Percentiles rank a stretch among this genome's conserved stretches.
These are phyloP conservation scores for Gossypium bickii DNA, from an alignment of 345 rosid genomes.

Conservation along the genomic window DNA sequence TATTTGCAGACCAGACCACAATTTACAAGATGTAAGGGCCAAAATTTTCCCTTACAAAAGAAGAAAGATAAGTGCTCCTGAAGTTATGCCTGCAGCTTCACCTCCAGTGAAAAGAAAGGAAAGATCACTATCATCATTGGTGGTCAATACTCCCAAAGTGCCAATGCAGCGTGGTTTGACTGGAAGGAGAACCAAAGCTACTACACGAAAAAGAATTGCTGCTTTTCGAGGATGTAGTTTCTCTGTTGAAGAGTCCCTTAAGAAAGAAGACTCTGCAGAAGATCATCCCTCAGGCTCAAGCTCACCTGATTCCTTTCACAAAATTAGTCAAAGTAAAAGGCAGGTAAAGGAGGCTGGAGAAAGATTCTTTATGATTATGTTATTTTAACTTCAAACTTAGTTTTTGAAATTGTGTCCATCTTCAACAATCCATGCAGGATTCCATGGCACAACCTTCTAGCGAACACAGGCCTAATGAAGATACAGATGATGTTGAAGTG, in stretches of 20 bases:
- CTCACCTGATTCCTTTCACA: slow-evolving; percentile 43
- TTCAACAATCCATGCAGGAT: slow-evolving; percentile 33
- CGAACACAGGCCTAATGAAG: slow-evolving; percentile 22
- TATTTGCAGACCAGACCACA: slow-evolving; percentile 66
- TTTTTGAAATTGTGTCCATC: background rate
- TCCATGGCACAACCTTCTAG: slow-evolving; percentile 34
- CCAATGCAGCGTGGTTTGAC: slow-evolving; percentile 46
- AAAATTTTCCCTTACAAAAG: slow-evolving; percentile 62
- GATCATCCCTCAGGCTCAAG: slow-evolving; percentile 40
- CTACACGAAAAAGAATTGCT: slow-evolving; percentile 39
- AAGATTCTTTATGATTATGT: slow-evolving; percentile 1
- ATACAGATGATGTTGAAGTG: slow-evolving; percentile 31
- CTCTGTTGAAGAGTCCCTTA: slow-evolving; percentile 34
- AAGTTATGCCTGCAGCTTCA: slow-evolving; percentile 40
- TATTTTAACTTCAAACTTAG: background rate
- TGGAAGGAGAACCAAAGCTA: slow-evolving; percentile 53
- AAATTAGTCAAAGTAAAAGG: slow-evolving; percentile 32
- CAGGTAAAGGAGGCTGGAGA: slow-evolving; percentile 43
- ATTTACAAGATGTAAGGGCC: slow-evolving; percentile 64
- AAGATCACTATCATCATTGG: slow-evolving; percentile 64
- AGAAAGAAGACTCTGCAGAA: slow-evolving; percentile 44
- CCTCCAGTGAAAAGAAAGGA: slow-evolving; percentile 66
- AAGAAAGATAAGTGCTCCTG: slow-evolving; percentile 49
- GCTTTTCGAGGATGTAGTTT: slow-evolving; percentile 36
- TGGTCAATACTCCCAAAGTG: slow-evolving; percentile 58